Evolutionary conservation across 140 eudicot species (phyloP).

Genomic region (Erigeron philadelphicus): DNA sequence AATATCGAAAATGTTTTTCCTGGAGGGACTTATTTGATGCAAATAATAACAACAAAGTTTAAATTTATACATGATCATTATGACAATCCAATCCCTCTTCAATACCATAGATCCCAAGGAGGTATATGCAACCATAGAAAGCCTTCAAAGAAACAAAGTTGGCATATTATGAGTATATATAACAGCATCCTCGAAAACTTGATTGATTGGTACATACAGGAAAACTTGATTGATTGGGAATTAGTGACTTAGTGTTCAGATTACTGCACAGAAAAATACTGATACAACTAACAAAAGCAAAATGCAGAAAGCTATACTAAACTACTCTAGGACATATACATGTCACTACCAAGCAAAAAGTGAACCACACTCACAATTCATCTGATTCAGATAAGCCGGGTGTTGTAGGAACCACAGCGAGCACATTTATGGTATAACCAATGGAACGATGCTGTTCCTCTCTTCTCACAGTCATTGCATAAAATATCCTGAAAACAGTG

Average conservation of each 20-base stretch:
- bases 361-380: constrained; percentile 32
- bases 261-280: background rate
- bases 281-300: background rate
- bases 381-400: constrained; percentile 56
- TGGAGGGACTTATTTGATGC: constrained; percentile 19
- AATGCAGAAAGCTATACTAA: background rate
- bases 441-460: constrained; percentile 68
- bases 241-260: background rate
- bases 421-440: constrained; percentile 84
- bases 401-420: constrained; percentile 79
- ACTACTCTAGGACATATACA: background rate
- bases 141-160: constrained; percentile 30
- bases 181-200: constrained; percentile 12
- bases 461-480: constrained; percentile 90
- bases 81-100: constrained; percentile 49
- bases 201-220: background rate
- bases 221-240: background rate
- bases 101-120: constrained; percentile 47
- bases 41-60: constrained; percentile 12
- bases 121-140: constrained; percentile 25
- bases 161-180: constrained; percentile 16
- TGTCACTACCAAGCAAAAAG: constrained; percentile 17
- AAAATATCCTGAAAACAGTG: constrained; percentile 55
- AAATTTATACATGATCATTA: constrained; percentile 29
- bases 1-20: background rate